Base-by-base conservation (phyloP, 306 rosid genomes). In the Dryas alaskensis region DNA sequence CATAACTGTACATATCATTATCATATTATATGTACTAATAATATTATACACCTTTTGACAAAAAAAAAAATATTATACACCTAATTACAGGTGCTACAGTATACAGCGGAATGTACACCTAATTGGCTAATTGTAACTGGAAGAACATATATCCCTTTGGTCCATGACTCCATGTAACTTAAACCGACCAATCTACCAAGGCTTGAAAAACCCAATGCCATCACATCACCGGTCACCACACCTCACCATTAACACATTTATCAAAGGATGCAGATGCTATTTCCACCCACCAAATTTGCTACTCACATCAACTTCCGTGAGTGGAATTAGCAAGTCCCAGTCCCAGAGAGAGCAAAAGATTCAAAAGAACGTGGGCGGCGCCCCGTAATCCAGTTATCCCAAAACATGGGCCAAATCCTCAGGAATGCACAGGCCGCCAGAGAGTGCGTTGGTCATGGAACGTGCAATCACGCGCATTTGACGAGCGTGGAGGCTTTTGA, bases 111-210 rank as follows among this genome's bases (percentile, higher is more conserved):
- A 22, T 22, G 22, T 22, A 22, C 22, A 22, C 22, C 22, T 22
- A 0, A 0, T 22, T 22, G 22, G 22, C 22, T 0, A 22, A 22
- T 22, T 22, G 22, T 9, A 5, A 0, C 12, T 39, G 13, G 40
- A 14, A 61, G 7, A 61, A 0, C 6, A 16, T 1, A 3, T 13
- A 65, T 57, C 49, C 42, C 7, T 57, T 3, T 17, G 10, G 70
- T 75, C 22, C 22, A 22, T 22, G 22, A 22, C 22, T 22, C 22
- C 22, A 22, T 22, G 22, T 60, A 37, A 44, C 48, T 55, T 8
- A 63, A 65, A 53, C 65, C 59, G 46, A 75, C 57, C 17, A 44
- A 13, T 13, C 62, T 69, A 55, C 61, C 77, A 40, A 31, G 44
- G 12, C 58, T 19, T 57, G 25, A 9, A 7, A 48, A 40, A 43